Conservation (phyloP, 148 eudicot species). For the Dysphania ambrosioides region DNA sequence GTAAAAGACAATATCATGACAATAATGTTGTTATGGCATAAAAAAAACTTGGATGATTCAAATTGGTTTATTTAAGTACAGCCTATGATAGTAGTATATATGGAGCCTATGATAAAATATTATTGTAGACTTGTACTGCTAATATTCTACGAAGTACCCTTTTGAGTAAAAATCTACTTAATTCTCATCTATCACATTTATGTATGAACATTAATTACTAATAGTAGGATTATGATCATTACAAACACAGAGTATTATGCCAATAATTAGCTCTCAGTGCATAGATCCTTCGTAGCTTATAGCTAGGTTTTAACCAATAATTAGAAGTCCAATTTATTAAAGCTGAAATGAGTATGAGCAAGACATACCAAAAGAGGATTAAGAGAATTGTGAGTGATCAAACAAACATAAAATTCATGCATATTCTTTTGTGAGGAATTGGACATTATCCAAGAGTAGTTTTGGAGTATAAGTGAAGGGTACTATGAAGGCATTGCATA, state of each 20-base stretch:
- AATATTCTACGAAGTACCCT: too few species aligned
- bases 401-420: neutral
- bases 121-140: too few species aligned
- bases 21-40: neutral
- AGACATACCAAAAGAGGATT: neutral
- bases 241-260: neutral
- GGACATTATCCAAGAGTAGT: neutral
- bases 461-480: too few species aligned
- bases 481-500: neutral
- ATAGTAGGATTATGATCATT: neutral
- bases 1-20: neutral
- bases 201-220: neutral
- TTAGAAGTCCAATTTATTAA: neutral
- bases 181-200: neutral
- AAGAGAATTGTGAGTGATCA: neutral
- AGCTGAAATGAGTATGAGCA: neutral
- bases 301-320: too few species aligned
- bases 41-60: neutral
- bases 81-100: too few species aligned
- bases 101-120: too few species aligned
- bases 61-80: neutral
- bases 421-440: neutral
- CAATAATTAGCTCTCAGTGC: too few species aligned
- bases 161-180: too few species aligned
- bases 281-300: neutral